Conservation (phyloP, 2,329 filamentous ascomycete species). For the Herpotrichia juniperi region DNA sequence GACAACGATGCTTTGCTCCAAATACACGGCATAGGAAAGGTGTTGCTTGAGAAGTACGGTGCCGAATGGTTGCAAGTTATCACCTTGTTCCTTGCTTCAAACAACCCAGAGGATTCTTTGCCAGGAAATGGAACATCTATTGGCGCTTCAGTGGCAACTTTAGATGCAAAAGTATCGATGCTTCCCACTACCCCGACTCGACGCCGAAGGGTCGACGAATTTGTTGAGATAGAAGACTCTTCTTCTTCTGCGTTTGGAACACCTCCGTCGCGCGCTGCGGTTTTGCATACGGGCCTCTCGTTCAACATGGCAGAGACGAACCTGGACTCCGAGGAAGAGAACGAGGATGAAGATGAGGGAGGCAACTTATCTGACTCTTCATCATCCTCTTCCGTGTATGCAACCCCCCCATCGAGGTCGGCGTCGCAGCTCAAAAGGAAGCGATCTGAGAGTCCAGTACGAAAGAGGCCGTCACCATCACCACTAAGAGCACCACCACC, state of each 20-base stretch:
- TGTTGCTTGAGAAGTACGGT: constrained; percentile 28
- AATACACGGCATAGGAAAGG: constrained; percentile 32
- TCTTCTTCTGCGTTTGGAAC: constrained; percentile 31
- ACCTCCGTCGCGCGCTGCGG: constrained; percentile 17
- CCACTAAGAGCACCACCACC: not conserved
- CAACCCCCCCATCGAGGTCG: constrained; percentile 6
- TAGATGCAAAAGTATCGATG: not conserved
- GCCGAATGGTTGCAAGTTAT: constrained; percentile 34
- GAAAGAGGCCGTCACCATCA: not conserved
- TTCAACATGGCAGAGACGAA: constrained; percentile 30
- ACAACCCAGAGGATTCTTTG: not conserved
- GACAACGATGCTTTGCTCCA: constrained; percentile 21
- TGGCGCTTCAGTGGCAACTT: not conserved
- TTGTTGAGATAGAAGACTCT: constrained; percentile 3
- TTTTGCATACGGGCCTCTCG: constrained; percentile 22
- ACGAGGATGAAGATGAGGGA: not conserved
- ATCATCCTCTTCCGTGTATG: constrained; percentile 24
- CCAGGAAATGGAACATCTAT: not conserved
- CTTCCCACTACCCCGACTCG: constrained; percentile 2
- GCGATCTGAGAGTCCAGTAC: constrained; percentile 19
- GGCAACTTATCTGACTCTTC: constrained; percentile 15
- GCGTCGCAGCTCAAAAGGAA: constrained; percentile 33
- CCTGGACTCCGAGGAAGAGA: constrained; percentile 13
- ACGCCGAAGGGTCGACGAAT: not conserved
- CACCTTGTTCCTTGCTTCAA: constrained; percentile 15